Evolutionary conservation across 352 stramenopile genomes (phyloP).

Genomic region (Blastocystis sp.): DNA sequence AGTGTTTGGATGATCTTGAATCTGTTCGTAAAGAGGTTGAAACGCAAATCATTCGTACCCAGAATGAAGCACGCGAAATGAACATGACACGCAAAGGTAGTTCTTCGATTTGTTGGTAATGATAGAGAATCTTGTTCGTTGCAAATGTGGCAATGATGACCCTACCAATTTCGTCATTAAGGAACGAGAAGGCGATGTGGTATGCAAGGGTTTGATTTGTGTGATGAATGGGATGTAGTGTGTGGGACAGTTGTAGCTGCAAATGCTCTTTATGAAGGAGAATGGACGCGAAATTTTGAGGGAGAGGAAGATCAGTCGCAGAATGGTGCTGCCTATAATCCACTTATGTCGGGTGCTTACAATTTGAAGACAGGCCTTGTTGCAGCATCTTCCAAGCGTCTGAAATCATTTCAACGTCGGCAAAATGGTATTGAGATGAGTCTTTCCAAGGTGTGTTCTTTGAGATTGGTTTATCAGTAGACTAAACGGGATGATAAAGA

Average conservation of each 20-base stretch:
- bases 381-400: background rate
- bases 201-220: constrained; percentile 15
- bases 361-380: constrained; percentile 13
- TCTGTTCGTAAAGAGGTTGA: constrained; percentile 8
- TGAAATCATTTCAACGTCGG: background rate
- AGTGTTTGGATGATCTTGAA: background rate
- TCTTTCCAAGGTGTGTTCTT: constrained; percentile 5
- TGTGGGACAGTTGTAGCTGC: constrained; percentile 2
- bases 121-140: constrained; percentile 7
- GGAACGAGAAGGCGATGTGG: constrained; percentile 22
- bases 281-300: constrained; percentile 55
- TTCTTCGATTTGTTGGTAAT: background rate
- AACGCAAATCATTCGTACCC: background rate
- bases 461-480: background rate
- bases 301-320: constrained; percentile 41
- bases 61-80: background rate
- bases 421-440: constrained; percentile 51
- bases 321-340: constrained; percentile 18
- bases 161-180: constrained; percentile 10
- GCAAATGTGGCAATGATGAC: constrained; percentile 45
- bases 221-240: background rate
- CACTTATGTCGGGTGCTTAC: constrained; percentile 31
- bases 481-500: constrained; percentile 46
- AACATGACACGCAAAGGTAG: background rate
- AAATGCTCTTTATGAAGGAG: constrained; percentile 40